Conservation (phyloP, 2,329 filamentous ascomycete species). For the Coniochaeta sp. region DNA sequence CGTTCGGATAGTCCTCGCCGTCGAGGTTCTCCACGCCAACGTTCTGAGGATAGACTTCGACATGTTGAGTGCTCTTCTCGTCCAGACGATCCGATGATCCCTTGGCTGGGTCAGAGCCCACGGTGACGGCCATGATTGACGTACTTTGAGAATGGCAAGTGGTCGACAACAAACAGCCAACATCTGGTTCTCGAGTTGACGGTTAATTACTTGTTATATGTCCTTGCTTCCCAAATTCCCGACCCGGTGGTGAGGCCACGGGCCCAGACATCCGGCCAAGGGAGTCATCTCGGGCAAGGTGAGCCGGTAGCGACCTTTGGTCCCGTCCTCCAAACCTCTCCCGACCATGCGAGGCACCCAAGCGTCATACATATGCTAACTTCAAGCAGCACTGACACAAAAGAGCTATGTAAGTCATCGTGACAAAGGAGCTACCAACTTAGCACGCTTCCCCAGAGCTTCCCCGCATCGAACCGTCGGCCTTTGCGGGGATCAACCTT, state of each 20-base stretch:
- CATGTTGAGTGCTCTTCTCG: neutral
- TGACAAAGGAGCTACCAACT: neutral
- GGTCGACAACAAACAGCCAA: neutral
- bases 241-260: neutral
- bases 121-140: neutral
- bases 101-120: neutral
- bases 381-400: neutral
- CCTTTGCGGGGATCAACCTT: neutral
- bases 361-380: neutral
- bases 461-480: neutral
- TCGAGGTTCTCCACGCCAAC: neutral
- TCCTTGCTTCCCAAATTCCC: neutral
- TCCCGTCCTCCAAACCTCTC: neutral
- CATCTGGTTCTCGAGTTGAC: neutral
- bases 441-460: neutral
- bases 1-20: neutral
- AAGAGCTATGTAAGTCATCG: neutral
- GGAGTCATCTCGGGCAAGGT: neutral
- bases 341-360: neutral
- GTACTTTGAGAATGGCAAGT: neutral
- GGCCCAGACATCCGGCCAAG: neutral
- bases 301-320: neutral
- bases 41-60: neutral
- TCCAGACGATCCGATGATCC: neutral
- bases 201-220: neutral